These are phyloP conservation scores for Venturia asperata DNA, from an alignment of 2,329 filamentous ascomycete species.

Conservation along the genomic window DNA sequence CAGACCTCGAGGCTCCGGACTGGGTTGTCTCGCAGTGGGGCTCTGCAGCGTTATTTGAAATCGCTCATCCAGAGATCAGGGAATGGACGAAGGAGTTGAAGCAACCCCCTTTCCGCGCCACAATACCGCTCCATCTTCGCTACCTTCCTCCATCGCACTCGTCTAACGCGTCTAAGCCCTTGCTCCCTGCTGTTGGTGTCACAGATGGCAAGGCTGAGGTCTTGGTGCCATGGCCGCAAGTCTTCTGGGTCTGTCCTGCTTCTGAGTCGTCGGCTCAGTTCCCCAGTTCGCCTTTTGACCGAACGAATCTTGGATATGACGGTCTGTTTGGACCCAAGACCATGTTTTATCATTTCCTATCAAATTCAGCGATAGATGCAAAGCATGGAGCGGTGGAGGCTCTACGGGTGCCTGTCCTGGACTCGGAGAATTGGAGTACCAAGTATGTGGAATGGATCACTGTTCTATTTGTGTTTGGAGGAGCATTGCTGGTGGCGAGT, in stretches of 20 bases:
- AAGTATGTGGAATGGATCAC: constrained; percentile 39
- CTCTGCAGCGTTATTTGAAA: constrained; percentile 66
- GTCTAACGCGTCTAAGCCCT: constrained; percentile 36
- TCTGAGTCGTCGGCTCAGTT: constrained; percentile 57
- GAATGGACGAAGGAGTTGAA: constrained; percentile 27
- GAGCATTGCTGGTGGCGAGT: constrained; percentile 39
- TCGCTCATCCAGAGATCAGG: constrained; percentile 44
- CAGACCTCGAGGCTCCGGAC: constrained; percentile 84
- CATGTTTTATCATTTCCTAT: constrained; percentile 67
- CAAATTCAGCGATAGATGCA: constrained; percentile 23
- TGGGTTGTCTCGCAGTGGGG: constrained; percentile 76
- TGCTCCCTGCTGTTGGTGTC: constrained; percentile 30
- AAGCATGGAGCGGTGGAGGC: constrained; percentile 26
- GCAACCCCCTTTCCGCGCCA: constrained; percentile 49
- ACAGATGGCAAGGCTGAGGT: constrained; percentile 32
- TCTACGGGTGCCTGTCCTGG: constrained; percentile 39
- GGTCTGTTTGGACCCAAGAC: constrained; percentile 67
- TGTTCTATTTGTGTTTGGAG: constrained; percentile 35
- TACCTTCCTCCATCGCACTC: constrained; percentile 58
- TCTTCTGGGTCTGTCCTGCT: constrained; percentile 85
- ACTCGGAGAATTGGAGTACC: constrained; percentile 27
- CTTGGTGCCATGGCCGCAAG: constrained; percentile 67
- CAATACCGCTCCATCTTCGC: constrained; percentile 77
- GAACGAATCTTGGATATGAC: constrained; percentile 79
- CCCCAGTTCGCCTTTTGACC: constrained; percentile 74